Evolutionary conservation across 345 rosid species (phyloP).

Genomic region (Melastoma malabathricum): DNA sequence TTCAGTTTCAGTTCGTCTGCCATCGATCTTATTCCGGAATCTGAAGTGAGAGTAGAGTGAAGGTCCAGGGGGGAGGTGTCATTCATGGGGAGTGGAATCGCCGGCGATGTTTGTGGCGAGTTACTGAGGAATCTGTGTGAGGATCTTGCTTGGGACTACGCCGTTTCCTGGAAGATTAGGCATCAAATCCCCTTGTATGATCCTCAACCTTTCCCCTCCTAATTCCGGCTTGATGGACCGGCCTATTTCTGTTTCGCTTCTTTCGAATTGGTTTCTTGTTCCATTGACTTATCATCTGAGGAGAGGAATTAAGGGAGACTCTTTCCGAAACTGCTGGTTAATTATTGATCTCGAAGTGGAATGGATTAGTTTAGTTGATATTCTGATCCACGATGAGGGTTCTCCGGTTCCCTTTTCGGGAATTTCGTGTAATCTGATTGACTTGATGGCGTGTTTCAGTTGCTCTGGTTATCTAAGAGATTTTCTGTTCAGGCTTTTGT

Average conservation of each 20-base stretch:
- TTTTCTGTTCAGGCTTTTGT: conserved; percentile 29
- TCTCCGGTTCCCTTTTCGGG: too few species aligned
- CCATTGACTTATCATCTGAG: background rate
- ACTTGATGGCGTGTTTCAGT: background rate
- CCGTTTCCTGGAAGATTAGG: conserved; percentile 45
- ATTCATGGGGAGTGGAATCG: conserved; percentile 22
- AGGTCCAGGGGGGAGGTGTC: background rate
- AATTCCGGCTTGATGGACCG: background rate
- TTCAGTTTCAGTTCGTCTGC: too few species aligned
- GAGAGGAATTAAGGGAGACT: too few species aligned
- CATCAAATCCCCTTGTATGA: conserved; percentile 37
- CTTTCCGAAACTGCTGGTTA: too few species aligned
- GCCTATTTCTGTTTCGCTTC: too few species aligned
- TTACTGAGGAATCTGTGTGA: conserved; percentile 32
- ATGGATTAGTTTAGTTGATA: too few species aligned
- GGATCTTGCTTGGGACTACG: conserved; percentile 40
- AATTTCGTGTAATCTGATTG: background rate
- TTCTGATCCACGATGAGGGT: too few species aligned
- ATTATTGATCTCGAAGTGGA: too few species aligned
- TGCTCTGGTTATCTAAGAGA: background rate
- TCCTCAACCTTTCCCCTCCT: background rate
- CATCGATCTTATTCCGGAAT: too few species aligned
- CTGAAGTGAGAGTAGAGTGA: too few species aligned
- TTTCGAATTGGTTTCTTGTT: background rate
- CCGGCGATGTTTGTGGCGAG: conserved; percentile 25